phyloP scores from a whole-genome alignment of 805 yeast species.

The Lachancea kluyveri region DNA sequence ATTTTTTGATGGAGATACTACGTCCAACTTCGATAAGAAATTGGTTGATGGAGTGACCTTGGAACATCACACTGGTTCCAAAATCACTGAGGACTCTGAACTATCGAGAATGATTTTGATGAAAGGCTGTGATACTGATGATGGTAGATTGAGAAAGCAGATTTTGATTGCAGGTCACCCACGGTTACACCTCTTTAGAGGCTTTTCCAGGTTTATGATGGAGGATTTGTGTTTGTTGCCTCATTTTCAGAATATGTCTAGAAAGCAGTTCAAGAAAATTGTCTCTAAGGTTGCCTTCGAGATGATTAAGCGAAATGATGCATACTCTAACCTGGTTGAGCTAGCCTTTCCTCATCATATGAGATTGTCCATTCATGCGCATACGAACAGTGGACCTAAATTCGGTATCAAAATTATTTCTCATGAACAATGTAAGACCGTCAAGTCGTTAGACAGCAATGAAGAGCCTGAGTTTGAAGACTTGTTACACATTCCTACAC shows the following conservation, averaged over 20 bases:
- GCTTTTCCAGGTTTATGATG: constrained; percentile 53
- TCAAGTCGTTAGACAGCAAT: constrained; percentile 35
- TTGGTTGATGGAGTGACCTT: constrained; percentile 29
- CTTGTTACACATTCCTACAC: constrained; percentile 56
- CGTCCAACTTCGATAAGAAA: constrained; percentile 22
- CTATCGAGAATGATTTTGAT: constrained; percentile 36
- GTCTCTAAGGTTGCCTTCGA: constrained; percentile 53
- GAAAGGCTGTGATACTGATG: constrained; percentile 45
- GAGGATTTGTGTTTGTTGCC: constrained; percentile 47
- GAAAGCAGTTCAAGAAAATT: constrained; percentile 43
- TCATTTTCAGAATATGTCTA: constrained; percentile 34
- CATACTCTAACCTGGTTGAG: constrained; percentile 58
- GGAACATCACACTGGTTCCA: constrained; percentile 35
- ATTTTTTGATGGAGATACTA: constrained; percentile 30
- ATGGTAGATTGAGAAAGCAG: constrained; percentile 61
- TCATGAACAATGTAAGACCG: constrained; percentile 38
- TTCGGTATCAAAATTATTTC: constrained; percentile 48
- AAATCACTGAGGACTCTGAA: constrained; percentile 34
- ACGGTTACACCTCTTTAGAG: constrained; percentile 46
- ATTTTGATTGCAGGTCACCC: constrained; percentile 50
- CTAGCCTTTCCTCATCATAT: constrained; percentile 53
- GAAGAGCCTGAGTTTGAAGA: constrained; percentile 44
- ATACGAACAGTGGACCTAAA: constrained; percentile 53
- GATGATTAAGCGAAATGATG: constrained; percentile 60
- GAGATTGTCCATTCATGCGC: constrained; percentile 58